Base-by-base conservation (phyloP, 2,329 filamentous ascomycete species). In the Simplicillium aogashimaense region DNA sequence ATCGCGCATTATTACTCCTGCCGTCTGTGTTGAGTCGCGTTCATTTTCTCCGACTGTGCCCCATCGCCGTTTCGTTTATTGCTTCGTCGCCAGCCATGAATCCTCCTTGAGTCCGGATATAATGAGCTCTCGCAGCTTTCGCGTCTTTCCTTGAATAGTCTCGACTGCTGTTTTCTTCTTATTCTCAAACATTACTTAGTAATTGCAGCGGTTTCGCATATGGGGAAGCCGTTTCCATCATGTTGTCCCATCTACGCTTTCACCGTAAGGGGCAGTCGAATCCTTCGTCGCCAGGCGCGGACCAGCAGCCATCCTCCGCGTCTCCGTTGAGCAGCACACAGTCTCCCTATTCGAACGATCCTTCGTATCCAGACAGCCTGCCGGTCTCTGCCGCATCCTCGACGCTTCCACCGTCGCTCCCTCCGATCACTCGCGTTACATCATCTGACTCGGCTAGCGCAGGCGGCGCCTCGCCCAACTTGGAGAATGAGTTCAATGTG, bases 161-260 rank as follows among this genome's bases (percentile, higher is more conserved):
- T 25, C 20, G 20, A 25, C 20, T 9, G 20, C 20, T 25, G 20
- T 25, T 25, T 25, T 25, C n/a, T 25, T 25, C 5, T 25, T 25
- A 25, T 25, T 25, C 20, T 25, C 20, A 25, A 25, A 25, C 20
- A 25, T 25, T 6, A 25, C 20, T 9, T 25, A 25, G 20, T 9
- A 9, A 25, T 25, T 25, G 20, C 20, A 25, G 20, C 20, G 20
- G 20, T 25, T 25, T 25, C 20, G 20, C 20, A 25, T 25, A 25
- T 25, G 20, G 20, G 20, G 20, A 25, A 25, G 9, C 20, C 20
- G 20, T 25, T 25, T 25, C 20, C 20, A 25, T 9, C 5, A 73
- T 74, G 70, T 61, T 73, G 39, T 72, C 69, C 47, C 67, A 72
- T 57, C 64, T 77, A 36, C 72, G 73, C 51, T 76, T 78, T 58